Conservation (phyloP, 148 eudicot genomes). For the Mesembryanthemum crystallinum region DNA sequence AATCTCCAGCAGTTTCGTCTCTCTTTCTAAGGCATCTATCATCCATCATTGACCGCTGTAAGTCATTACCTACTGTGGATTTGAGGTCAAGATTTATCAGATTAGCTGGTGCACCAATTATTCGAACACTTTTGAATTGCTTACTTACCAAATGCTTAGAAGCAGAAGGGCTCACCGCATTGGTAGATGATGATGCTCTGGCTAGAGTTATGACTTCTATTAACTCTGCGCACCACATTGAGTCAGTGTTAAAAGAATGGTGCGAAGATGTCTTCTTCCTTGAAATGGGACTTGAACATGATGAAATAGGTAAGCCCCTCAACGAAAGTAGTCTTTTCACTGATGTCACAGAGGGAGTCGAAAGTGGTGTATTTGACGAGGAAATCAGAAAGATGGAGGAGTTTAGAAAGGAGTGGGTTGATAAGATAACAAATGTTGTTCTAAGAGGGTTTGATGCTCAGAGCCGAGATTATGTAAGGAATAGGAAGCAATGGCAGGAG, state of each 20-base stretch:
- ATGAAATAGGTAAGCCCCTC: conserved; percentile 24
- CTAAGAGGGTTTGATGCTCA: conserved; percentile 74
- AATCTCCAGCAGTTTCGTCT: conserved; percentile 65
- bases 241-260: conserved; percentile 65
- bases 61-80: conserved; percentile 58
- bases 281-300: conserved; percentile 56
- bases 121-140: conserved; percentile 45
- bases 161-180: conserved; percentile 93
- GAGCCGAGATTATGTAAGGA: conserved; percentile 65
- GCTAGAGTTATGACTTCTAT: conserved; percentile 64
- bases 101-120: conserved; percentile 52
- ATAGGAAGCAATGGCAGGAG: conserved; percentile 91
- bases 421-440: conserved; percentile 66
- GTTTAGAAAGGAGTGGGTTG: conserved; percentile 81
- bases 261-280: conserved; percentile 88
- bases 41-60: conserved; percentile 71
- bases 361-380: conserved; percentile 44
- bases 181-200: conserved; percentile 76
- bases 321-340: conserved; percentile 20
- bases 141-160: conserved; percentile 67
- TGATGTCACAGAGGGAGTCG: conserved; percentile 30
- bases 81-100: conserved; percentile 64
- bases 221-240: conserved; percentile 59
- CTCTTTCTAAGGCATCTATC: conserved; percentile 52
- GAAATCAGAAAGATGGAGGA: conserved; percentile 63